phyloP scores from a whole-genome alignment of 345 rosid species.

The Pseudoturritis turrita region DNA sequence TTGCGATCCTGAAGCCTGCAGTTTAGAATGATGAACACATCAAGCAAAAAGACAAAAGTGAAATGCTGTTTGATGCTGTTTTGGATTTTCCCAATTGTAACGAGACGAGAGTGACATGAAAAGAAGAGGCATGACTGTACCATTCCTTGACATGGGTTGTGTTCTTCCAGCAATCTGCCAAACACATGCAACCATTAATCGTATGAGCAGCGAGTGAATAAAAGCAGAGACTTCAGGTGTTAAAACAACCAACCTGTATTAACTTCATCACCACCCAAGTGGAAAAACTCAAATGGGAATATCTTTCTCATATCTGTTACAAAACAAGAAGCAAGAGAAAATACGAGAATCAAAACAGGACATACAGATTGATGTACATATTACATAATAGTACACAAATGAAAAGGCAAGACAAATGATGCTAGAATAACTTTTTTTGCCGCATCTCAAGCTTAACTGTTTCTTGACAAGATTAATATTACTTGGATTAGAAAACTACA shows the following conservation, averaged over 20 bases:
- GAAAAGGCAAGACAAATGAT: background rate
- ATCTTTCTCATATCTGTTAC: conserved; percentile 74
- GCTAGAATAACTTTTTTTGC: background rate
- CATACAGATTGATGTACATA: background rate
- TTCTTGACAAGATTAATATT: background rate
- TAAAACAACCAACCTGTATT: conserved; percentile 54
- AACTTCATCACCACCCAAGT: conserved; percentile 99
- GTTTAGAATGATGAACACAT: conserved; percentile 14
- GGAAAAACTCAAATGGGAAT: conserved; percentile 92
- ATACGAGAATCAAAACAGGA: conserved; percentile 5
- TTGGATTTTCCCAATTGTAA: background rate
- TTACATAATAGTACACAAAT: background rate
- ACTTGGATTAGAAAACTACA: background rate
- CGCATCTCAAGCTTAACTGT: background rate
- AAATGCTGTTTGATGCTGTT: background rate
- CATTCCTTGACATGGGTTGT: conserved; percentile 76
- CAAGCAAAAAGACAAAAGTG: conserved; percentile 3
- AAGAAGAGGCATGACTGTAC: conserved; percentile 36
- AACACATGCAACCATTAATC: conserved; percentile 14
- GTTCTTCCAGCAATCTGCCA: conserved; percentile 79
- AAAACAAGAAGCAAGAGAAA: conserved; percentile 7
- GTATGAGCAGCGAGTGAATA: background rate
- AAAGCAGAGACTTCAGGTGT: background rate
- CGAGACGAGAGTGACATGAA: background rate
- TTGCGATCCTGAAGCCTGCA: conserved; percentile 70